Percentiles rank a stretch among this genome's conserved stretches.
These are phyloP conservation scores for Catenaria anguillulae DNA, from an alignment of 371 early-diverging fungal species.

Conservation along the genomic window DNA sequence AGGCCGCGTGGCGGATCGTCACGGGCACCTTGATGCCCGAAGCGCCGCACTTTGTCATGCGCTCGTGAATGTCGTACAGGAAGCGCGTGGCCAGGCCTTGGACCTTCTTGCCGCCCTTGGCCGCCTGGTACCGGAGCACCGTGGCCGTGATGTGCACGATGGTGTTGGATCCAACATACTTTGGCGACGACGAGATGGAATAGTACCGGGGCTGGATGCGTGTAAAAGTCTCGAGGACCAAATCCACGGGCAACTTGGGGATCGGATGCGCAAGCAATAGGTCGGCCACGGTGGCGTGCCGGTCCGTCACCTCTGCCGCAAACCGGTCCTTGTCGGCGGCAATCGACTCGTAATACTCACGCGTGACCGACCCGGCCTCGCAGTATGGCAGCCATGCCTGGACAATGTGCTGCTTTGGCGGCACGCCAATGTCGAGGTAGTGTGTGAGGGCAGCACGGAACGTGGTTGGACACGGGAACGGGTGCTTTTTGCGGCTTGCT, in stretches of 20 bases:
- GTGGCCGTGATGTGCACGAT: slow-evolving; percentile 69
- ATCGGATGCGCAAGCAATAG: slow-evolving; percentile 29
- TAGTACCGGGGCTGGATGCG: slow-evolving; percentile 83
- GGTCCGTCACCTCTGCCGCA: slow-evolving; percentile 36
- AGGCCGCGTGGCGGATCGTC: slow-evolving; percentile 71
- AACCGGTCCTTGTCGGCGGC: slow-evolving; percentile 61
- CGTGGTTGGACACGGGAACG: slow-evolving; percentile 74
- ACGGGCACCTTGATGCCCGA: slow-evolving; percentile 46
- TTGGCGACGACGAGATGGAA: slow-evolving; percentile 76
- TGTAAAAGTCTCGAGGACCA: slow-evolving; percentile 60
- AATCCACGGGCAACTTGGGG: slow-evolving; percentile 44
- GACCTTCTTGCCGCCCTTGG: neutral
- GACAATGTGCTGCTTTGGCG: slow-evolving; percentile 36
- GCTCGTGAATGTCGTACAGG: slow-evolving; percentile 32
- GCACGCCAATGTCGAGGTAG: slow-evolving; percentile 73
- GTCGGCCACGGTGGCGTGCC: slow-evolving; percentile 49
- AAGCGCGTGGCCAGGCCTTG: slow-evolving; percentile 67
- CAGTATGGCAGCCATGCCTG: slow-evolving; percentile 31
- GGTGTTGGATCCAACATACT: slow-evolving; percentile 40
- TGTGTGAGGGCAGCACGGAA: slow-evolving; percentile 72
- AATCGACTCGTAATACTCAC: slow-evolving; percentile 31
- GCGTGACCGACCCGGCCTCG: slow-evolving; percentile 11
- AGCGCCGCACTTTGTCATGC: slow-evolving; percentile 13
- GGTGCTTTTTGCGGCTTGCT: slow-evolving; percentile 47
- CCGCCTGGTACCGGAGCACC: slow-evolving; percentile 49